Base-by-base conservation (phyloP, 495 filamentous ascomycete species). In the Penicillium ochrochloron region DNA sequence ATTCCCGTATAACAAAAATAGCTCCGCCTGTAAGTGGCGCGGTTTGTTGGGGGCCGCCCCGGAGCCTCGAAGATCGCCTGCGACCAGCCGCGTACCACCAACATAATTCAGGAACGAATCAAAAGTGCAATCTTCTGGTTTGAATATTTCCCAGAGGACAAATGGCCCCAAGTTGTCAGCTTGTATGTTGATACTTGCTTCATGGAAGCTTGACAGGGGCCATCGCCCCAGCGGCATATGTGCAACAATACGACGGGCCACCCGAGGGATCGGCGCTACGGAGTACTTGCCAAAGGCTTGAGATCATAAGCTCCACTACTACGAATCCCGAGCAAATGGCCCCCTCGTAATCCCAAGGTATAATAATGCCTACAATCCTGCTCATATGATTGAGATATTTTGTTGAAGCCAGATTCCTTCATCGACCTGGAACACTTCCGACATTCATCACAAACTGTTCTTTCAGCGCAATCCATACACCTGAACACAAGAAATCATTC, bases 1-100 rank as follows among this genome's bases (percentile, higher is more conserved):
- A 12, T 4, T 48, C 21, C 44, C 21, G 44, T 48, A 48, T 48
- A 31, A 31, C 25, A 52, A 52, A 31, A 52, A 52, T 52, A 52
- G 48, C 27, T 17, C 7, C 48, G 17, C 9, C 48, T 14, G 7
- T 9, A 5, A 8, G 14, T n/a, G 48, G 48, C 14, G 11, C 5
- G 14, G 48, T 12, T 7, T 9, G 14, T 29, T 52, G 48, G 48
- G 48, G 48, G 48, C 48, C 5, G 25, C 48, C 48, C 10, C 25
- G 5, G 25, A 12, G 48, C 25, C 48, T 51, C 10, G 25, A 23
- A 3, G 19, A 48, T 48, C 21, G 44, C 23, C 44, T 25, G 44
- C 44, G 44, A 48, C 44, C 31, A 7, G 31, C 31, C 25, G 48
- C 48, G 27, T 52, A 52, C 48, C 11, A 29, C 25, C 14, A 52